A percentile compares a stretch with the other conserved stretches of the same genome.
Evolutionary conservation across 352 stramenopile genomes (phyloP).

Genomic region (Aphanomyces euteiches): DNA sequence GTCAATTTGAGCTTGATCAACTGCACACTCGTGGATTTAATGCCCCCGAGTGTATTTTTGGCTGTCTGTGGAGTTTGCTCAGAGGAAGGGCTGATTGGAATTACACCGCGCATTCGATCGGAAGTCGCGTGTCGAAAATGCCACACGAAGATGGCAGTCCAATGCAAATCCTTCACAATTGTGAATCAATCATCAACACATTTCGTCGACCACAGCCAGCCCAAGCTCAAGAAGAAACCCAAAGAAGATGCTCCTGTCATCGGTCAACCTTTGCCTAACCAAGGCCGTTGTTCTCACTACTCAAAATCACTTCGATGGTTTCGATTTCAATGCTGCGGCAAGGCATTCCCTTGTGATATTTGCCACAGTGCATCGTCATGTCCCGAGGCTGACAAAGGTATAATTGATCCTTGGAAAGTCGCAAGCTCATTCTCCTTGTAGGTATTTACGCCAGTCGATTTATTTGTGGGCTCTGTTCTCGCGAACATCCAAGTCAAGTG

Average conservation of each 20-base stretch:
- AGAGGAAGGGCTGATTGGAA: slow-evolving; percentile 55
- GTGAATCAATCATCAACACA: slow-evolving; percentile 13
- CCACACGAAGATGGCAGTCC: slow-evolving; percentile 71
- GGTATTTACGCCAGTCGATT: slow-evolving; percentile 78
- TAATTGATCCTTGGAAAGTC: background rate
- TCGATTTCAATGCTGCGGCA: slow-evolving; percentile 81
- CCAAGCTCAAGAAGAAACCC: slow-evolving; percentile 42
- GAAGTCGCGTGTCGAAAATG: slow-evolving; percentile 71
- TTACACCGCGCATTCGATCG: slow-evolving; percentile 48
- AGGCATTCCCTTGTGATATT: slow-evolving; percentile 74
- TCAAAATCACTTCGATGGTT: slow-evolving; percentile 79
- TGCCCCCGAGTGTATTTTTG: slow-evolving; percentile 60
- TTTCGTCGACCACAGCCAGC: slow-evolving; percentile 34
- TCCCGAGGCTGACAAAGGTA: slow-evolving; percentile 49
- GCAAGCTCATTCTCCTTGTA: background rate
- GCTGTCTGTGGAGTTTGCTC: slow-evolving; percentile 60
- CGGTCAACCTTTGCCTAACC: slow-evolving; percentile 63
- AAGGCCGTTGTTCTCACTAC: slow-evolving; percentile 74
- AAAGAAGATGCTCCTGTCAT: slow-evolving; percentile 54
- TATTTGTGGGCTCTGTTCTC: slow-evolving; percentile 79
- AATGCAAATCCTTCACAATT: slow-evolving; percentile 28
- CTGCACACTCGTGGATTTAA: slow-evolving; percentile 61
- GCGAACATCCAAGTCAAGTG: slow-evolving; percentile 68
- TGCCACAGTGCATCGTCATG: slow-evolving; percentile 75
- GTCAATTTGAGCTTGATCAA: slow-evolving; percentile 73